Conservation (phyloP, 805 yeast genomes). For the Myxozyma udenii region DNA sequence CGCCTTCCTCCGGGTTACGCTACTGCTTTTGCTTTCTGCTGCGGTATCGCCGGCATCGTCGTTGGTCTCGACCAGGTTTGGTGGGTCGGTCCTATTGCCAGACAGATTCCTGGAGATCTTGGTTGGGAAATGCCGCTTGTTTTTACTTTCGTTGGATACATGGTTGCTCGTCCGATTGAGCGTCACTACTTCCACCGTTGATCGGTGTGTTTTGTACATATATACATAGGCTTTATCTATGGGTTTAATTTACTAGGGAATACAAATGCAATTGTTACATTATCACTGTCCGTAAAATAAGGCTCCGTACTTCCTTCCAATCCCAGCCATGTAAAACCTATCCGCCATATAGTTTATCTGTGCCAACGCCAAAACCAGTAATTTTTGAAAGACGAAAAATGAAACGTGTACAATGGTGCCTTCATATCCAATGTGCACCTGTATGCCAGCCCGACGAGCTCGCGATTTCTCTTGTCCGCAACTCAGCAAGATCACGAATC, state of each 20-base stretch:
- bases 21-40: conserved; percentile 58
- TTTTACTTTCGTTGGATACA: conserved; percentile 63
- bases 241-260: no score
- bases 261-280: no score
- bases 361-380: no score
- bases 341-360: no score
- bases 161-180: conserved; percentile 61
- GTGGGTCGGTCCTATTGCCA: conserved; percentile 71
- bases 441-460: conserved; percentile 11
- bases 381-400: no score
- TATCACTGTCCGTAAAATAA: no score
- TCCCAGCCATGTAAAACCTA: no score
- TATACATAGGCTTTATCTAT: no score
- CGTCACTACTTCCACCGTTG: conserved; percentile 29
- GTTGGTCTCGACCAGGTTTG: conserved; percentile 85
- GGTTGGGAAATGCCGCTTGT: conserved; percentile 76
- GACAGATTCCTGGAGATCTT: conserved; percentile 69
- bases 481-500: conserved; percentile 9
- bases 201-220: not conserved
- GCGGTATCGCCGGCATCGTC: conserved; percentile 67
- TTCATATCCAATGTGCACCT: conserved; percentile 18
- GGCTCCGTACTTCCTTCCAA: no score
- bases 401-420: not conserved
- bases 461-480: conserved; percentile 1
- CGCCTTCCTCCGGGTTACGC: conserved; percentile 74